Conservation (phyloP, 768 basidiomycete species). For the Gymnopilus junonius region DNA sequence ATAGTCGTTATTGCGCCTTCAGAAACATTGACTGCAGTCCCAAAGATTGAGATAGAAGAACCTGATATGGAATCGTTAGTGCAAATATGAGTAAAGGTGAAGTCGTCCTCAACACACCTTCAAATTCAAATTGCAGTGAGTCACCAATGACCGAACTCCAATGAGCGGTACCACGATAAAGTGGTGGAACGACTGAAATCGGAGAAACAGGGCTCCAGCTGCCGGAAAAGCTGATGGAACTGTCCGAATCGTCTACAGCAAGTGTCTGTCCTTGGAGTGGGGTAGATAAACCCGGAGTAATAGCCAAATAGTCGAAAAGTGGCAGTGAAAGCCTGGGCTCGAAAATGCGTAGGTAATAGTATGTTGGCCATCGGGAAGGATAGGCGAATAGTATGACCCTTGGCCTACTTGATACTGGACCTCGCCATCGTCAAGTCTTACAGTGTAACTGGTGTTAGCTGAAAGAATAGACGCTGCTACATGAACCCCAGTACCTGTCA, state of each 20-base stretch:
- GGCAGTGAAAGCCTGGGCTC: constrained; percentile 25
- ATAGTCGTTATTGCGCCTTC: constrained; percentile 33
- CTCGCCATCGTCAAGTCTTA: neutral
- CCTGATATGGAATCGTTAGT: constrained; percentile 28
- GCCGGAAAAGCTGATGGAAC: constrained; percentile 34
- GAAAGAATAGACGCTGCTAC: neutral
- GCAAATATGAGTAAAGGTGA: neutral
- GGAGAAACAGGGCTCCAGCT: constrained; percentile 34
- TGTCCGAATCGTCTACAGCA: constrained; percentile 41
- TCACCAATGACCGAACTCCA: constrained; percentile 43
- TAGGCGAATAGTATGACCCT: neutral
- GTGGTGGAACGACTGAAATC: constrained; percentile 19
- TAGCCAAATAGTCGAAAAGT: constrained; percentile 43
- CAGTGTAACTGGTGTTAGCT: neutral
- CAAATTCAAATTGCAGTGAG: constrained; percentile 36
- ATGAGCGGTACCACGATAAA: constrained; percentile 37
- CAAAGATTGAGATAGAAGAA: constrained; percentile 40
- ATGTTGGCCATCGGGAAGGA: neutral
- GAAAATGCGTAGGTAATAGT: constrained; percentile 35
- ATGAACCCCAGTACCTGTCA: neutral
- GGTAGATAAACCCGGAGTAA: constrained; percentile 40
- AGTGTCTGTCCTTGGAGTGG: constrained; percentile 38
- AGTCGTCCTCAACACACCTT: constrained; percentile 21
- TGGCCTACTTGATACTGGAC: neutral
- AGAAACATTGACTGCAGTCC: constrained; percentile 32